Evolutionary conservation across 2,329 filamentous ascomycete species (phyloP).

Genomic region (Alternaria metachromatica): DNA sequence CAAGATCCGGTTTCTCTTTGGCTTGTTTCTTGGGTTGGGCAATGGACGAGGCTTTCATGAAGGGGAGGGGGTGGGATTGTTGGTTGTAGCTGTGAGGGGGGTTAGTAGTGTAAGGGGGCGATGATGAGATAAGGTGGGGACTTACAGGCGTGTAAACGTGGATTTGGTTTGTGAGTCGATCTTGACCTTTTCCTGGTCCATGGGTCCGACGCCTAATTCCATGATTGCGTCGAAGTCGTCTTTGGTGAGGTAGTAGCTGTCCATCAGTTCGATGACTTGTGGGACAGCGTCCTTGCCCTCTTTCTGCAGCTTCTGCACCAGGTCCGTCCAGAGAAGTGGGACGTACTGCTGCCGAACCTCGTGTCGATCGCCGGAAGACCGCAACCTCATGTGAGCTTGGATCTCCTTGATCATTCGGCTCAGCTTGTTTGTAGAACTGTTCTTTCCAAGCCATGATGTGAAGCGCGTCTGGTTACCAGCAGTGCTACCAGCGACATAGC

Average conservation of each 20-base stretch:
- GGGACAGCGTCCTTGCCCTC: conserved; percentile 84
- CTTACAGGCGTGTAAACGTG: conserved; percentile 86
- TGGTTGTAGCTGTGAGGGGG: conserved; percentile 72
- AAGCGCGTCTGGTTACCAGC: conserved; percentile 72
- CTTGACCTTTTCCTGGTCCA: conserved; percentile 75
- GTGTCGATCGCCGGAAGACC: conserved; percentile 86
- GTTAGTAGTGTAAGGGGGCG: conserved; percentile 10
- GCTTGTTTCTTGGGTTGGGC: conserved; percentile 72
- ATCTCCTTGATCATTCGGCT: conserved; percentile 88
- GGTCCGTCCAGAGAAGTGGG: conserved; percentile 82
- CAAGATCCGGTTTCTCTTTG: conserved; percentile 85
- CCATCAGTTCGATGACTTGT: conserved; percentile 92
- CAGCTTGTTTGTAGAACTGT: conserved; percentile 79
- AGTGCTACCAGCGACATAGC: conserved; percentile 82
- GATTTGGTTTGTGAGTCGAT: conserved; percentile 87
- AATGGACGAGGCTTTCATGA: conserved; percentile 89
- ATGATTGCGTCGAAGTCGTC: conserved; percentile 94
- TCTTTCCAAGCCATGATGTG: conserved; percentile 92
- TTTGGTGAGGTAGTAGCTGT: conserved; percentile 91
- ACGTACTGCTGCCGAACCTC: conserved; percentile 95
- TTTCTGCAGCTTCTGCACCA: conserved; percentile 74
- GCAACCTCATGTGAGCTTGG: conserved; percentile 94
- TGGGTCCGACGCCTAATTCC: conserved; percentile 87
- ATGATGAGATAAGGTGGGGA: conserved; percentile 32
- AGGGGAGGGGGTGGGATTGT: conserved; percentile 86